These are phyloP conservation scores for Hemerocallis citrina DNA, from an alignment of 106 monocot species.

Conservation along the genomic window DNA sequence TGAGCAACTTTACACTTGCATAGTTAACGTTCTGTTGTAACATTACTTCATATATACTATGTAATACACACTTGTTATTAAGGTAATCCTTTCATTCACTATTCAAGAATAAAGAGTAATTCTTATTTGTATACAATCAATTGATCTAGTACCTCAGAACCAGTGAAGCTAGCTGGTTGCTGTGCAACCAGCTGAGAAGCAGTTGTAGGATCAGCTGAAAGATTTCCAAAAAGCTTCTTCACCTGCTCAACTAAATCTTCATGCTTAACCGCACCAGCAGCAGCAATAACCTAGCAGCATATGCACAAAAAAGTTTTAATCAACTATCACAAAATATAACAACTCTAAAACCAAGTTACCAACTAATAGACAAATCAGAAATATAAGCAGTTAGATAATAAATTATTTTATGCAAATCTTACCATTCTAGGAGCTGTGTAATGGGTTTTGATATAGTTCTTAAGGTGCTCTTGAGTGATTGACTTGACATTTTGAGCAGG, in stretches of 20 bases:
- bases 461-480: slow-evolving; percentile 60
- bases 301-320: background rate
- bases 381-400: background rate
- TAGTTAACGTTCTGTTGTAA: too few species aligned
- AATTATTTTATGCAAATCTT: background rate
- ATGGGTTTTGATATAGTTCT: slow-evolving; percentile 80
- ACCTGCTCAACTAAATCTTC: slow-evolving; percentile 76
- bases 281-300: slow-evolving; percentile 76
- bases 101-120: too few species aligned
- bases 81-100: too few species aligned
- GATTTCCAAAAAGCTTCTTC: slow-evolving; percentile 72
- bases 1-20: too few species aligned
- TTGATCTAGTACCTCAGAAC: slow-evolving; percentile 97
- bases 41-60: too few species aligned
- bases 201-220: slow-evolving; percentile 61
- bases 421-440: slow-evolving; percentile 91
- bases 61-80: too few species aligned
- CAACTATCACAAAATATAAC: background rate
- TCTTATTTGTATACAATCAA: too few species aligned
- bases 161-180: slow-evolving; percentile 79
- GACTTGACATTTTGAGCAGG: slow-evolving; percentile 66
- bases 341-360: too few species aligned
- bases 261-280: slow-evolving; percentile 86
- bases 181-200: slow-evolving; percentile 71
- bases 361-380: background rate